Percentiles rank a stretch among this genome's conserved stretches.
These are phyloP conservation scores for Rosa persica DNA, from an alignment of 306 rosid species.

Conservation along the genomic window DNA sequence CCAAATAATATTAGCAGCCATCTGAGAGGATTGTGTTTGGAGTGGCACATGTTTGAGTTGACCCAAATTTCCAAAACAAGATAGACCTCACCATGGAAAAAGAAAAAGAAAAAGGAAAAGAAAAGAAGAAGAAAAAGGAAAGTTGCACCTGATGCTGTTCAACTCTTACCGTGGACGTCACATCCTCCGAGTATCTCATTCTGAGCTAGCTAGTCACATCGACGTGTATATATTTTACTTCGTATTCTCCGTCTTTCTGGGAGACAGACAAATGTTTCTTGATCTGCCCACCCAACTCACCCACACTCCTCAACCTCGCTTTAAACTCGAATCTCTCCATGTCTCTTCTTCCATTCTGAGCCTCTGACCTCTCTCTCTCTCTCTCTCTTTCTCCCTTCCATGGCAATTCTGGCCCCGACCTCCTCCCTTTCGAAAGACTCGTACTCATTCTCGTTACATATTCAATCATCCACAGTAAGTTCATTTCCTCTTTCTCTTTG, in stretches of 20 bases:
- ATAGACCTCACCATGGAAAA: too few relatives aligned
- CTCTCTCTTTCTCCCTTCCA: conserved; percentile 32
- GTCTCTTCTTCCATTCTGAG: background rate
- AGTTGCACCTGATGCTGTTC: too few relatives aligned
- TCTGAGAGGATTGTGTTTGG: too few relatives aligned
- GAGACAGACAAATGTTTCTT: conserved; percentile 47
- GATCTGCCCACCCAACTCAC: conserved; percentile 47
- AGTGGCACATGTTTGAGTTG: too few relatives aligned
- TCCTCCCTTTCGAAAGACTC: conserved; percentile 45
- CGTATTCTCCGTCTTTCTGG: conserved; percentile 96
- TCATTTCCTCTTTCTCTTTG: background rate
- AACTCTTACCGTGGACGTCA: too few relatives aligned
- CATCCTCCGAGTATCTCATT: background rate
- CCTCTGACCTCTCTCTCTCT: background rate
- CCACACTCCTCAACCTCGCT: conserved; percentile 19
- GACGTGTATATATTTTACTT: conserved; percentile 25
- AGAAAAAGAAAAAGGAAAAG: too few relatives aligned
- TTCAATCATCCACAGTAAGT: background rate
- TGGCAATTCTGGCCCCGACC: conserved; percentile 56
- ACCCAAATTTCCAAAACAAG: too few relatives aligned
- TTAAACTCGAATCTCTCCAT: conserved; percentile 10
- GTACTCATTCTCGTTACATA: conserved; percentile 3
- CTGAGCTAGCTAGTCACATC: background rate
- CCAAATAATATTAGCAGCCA: too few relatives aligned
- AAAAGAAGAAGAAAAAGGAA: too few relatives aligned